A percentile compares a stretch with the other conserved stretches of the same genome.
Conservation (phyloP, 2,329 filamentous ascomycete species). For the Arthrinium phaeospermum region DNA sequence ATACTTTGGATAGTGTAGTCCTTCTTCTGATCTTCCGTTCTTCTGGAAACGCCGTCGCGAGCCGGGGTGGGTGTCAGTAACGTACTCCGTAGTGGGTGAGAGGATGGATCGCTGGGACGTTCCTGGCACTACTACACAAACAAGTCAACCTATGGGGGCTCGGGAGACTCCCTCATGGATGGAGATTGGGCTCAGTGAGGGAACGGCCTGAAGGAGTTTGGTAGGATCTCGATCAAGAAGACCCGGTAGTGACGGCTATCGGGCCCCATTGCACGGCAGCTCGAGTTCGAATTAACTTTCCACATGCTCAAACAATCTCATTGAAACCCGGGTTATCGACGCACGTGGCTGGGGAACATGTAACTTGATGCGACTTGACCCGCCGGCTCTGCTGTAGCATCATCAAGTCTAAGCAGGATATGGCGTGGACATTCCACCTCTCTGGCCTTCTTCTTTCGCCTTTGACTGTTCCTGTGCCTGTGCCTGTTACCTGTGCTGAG, state of each 20-base stretch:
- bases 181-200: neutral
- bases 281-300: conserved; percentile 9
- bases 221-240: neutral
- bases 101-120: conserved; percentile 7
- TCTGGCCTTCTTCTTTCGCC: neutral
- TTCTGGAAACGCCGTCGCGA: conserved; percentile 6
- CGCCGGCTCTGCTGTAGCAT: neutral
- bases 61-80: neutral
- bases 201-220: neutral
- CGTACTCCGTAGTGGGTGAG: neutral
- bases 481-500: neutral
- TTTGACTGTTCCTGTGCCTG: neutral
- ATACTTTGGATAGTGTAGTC: neutral
- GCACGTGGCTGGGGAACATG: conserved; percentile 1
- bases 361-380: neutral
- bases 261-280: neutral
- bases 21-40: neutral
- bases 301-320: conserved; percentile 17
- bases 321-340: neutral
- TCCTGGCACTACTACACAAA: conserved; percentile 6
- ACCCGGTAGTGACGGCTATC: neutral
- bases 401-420: neutral
- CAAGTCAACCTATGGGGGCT: neutral
- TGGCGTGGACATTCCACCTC: neutral
- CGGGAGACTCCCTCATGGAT: neutral